Evolutionary conservation across 2,329 filamentous ascomycete genomes (phyloP).

Genomic region (Colletotrichum sp.): DNA sequence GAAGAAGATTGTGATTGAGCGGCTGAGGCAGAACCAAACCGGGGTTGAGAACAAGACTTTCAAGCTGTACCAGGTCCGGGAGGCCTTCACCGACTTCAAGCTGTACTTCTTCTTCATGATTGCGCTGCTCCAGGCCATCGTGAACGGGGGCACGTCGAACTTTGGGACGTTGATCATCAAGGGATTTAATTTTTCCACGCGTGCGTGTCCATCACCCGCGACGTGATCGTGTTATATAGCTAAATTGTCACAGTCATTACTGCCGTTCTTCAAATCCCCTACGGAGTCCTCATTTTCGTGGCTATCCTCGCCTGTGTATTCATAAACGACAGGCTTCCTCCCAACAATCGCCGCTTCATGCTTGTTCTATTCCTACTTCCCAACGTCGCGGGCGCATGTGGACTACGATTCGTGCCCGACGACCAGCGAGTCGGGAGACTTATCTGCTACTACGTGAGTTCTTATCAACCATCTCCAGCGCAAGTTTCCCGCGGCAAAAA

Average conservation of each 20-base stretch:
- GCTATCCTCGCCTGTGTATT: not conserved
- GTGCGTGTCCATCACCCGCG: not conserved
- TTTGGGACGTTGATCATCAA: not conserved
- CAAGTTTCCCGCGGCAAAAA: not conserved
- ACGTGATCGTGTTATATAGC: fast-evolving
- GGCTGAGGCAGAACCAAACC: not conserved
- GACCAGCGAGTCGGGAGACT: not conserved
- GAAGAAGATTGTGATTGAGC: not conserved
- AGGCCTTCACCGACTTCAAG: not conserved
- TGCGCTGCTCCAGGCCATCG: not conserved
- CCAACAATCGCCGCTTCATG: not conserved
- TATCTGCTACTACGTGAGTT: not conserved
- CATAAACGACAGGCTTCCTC: not conserved
- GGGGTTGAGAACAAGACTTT: not conserved
- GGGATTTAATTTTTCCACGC: not conserved
- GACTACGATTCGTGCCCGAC: not conserved
- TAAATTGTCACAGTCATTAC: not conserved
- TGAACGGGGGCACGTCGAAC: not conserved
- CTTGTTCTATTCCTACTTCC: not conserved
- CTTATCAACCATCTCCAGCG: not conserved
- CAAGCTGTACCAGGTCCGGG: not conserved
- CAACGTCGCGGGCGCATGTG: not conserved
- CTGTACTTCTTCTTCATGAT: not conserved
- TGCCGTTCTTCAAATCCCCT: fast-evolving
- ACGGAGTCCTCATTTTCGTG: not conserved